Base-by-base conservation (phyloP, 1,284 basidiomycete genomes). In the Irpex lacteus region DNA sequence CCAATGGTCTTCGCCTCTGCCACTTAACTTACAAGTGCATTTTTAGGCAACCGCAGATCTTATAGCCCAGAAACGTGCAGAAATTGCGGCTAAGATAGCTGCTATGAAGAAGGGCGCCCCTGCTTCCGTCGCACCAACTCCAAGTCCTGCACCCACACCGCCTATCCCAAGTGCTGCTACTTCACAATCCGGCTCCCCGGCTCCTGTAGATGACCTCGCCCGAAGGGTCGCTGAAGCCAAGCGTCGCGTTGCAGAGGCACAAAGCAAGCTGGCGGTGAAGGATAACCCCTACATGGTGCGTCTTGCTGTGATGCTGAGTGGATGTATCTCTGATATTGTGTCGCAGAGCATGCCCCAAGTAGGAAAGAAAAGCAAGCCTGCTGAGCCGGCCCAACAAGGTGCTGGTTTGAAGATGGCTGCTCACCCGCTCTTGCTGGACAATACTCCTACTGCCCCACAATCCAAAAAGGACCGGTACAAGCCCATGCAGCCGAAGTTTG, bases 401-500 rank as follows among this genome's bases (percentile, higher is more conserved):
- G 88, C 88, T 13, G 93, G 92, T n/a, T 78, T 94, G 62, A 92
- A 92, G 75, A 94, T 96, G 86, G 89, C 93, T 1, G 92, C 94
- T 0, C 95, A 97, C 75, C 95, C 95, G 3, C 80, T 96, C 26
- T 77, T 96, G 26, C 83, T 96, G 66, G 92, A 93, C 63, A 85
- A 82, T 11, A 74, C 77, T 0, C 81, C 82, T 0, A 73, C 81
- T 1, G 80, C 80, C 1, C 83, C 87, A 0, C 89, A 91, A 73
- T 89, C 87, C 38, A 94, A 92, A 77, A 95, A 95, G 75, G 92
- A 95, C 73, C 81, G 91, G 65, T 97, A 96, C 78, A 96, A 95
- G 75, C 94, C 96, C 6, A 98, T 98, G 95, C 94, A 95, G 68
- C 96, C 96, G 61, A 98, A 98, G 76, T 98, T 98, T 75, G 92